Conservation (phyloP, 2,329 filamentous ascomycete genomes). For the Aspergillus sp. region DNA sequence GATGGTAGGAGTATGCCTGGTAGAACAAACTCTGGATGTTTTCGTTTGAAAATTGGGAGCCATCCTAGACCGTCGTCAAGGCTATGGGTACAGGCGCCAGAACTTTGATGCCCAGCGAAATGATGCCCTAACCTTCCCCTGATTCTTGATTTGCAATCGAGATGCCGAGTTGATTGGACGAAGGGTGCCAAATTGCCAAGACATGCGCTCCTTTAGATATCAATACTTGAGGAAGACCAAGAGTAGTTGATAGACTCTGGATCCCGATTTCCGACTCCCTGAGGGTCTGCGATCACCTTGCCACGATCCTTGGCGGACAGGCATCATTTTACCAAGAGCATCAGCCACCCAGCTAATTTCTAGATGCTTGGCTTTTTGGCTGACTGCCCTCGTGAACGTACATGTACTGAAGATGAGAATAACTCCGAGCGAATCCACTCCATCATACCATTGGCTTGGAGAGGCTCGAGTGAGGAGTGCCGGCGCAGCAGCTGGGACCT, state of each 20-base stretch:
- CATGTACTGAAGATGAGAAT: background rate
- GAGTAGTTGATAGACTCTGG: background rate
- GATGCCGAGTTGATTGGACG: background rate
- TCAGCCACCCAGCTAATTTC: background rate
- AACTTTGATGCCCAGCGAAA: background rate
- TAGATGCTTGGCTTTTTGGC: too few species aligned
- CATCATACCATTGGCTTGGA: background rate
- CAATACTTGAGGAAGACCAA: background rate
- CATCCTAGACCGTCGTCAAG: background rate
- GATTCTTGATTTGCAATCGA: background rate
- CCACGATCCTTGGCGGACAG: conserved; percentile 4
- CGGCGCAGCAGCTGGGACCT: background rate
- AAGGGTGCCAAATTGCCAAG: conserved; percentile 1
- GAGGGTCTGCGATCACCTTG: background rate
- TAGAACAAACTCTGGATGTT: background rate
- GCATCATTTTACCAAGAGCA: conserved; percentile 3
- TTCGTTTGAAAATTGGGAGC: background rate
- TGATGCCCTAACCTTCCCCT: conserved; percentile 6
- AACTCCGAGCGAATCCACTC: background rate
- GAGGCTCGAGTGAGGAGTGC: background rate
- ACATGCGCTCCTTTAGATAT: background rate
- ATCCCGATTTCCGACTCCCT: background rate
- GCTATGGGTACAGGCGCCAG: background rate
- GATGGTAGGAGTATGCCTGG: background rate
- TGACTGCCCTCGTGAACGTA: too few species aligned